Evolutionary conservation across 441 rosid genomes (phyloP), one percentile per base, ranked within the genome.

Genomic region (Aquilaria agallochum): DNA sequence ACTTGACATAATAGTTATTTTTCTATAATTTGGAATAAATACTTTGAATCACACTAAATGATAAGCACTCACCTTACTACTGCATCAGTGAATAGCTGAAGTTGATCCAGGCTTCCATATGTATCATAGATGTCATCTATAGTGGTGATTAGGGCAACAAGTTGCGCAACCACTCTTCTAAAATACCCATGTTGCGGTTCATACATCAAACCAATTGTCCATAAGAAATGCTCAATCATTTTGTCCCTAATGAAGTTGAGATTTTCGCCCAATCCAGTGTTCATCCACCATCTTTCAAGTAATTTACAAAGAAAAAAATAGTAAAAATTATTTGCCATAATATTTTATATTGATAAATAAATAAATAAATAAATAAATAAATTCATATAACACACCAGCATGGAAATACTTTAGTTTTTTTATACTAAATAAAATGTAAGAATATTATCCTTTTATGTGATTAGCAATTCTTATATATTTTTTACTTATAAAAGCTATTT

Each of bases 41-140:
- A 15, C 20, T 15, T 15, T 15, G 20, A 15, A 15, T 15, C 20
- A 15, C 20, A 15, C 20, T 15, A 15, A 27, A 47, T 15, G 20
- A 15, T 15, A 15, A 9, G 44, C 20, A 5, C 20, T 15, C 31
- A 75, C 79, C 64, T 64, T 20, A 58, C 63, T 20, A 80, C 13
- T 0, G 66, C 66, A 14, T 31, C 15, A 0, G 79, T 77, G 55
- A 80, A 74, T n/a, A 64, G 72, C 48, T 77, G 42, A 4, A 77
- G 76, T 63, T 80, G 79, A 3, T 76, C 76, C 2, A 77, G 36
- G n/a, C 71, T 77, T n/a, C 80, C 82, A 49, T 68, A 77, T 3
- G 65, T 58, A 53, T 77, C 80, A 32, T 74, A 72, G 20, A 77
- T 59, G 10, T 77, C 80, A 54, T 80, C 80, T 0, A 72, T 45